A percentile compares a stretch with the other conserved stretches of the same genome.
phyloP scores from a whole-genome alignment of 2,329 filamentous ascomycete species.

The Rhynchosporium agropyri region DNA sequence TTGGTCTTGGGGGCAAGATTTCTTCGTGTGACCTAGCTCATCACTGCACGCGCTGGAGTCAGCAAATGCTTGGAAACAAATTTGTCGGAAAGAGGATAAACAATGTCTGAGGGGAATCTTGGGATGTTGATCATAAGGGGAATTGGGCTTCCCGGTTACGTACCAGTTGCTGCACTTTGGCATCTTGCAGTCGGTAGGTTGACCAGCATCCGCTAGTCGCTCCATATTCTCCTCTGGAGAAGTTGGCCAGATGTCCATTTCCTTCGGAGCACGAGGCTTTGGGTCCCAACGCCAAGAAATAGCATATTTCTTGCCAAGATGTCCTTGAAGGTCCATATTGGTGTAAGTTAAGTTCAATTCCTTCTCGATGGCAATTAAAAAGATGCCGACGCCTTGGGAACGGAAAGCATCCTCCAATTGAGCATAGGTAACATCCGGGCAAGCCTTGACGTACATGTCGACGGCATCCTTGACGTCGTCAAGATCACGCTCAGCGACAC shows the following conservation, averaged over 20 bases:
- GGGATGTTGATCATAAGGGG: too few relatives aligned
- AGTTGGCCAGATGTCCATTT: constrained; percentile 63
- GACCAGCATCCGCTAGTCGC: constrained; percentile 68
- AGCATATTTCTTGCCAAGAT: constrained; percentile 64
- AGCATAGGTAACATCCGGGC: constrained; percentile 58
- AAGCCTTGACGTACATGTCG: constrained; percentile 63
- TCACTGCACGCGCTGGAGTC: constrained; percentile 7
- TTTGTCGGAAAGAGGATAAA: too few relatives aligned
- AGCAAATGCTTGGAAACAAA: too few relatives aligned
- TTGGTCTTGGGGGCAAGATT: constrained; percentile 62
- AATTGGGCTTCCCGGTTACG: not conserved
- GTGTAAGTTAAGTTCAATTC: constrained; percentile 59
- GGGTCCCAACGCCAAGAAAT: constrained; percentile 64
- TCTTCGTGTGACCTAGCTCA: constrained; percentile 58
- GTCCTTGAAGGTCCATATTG: constrained; percentile 73
- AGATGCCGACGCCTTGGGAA: constrained; percentile 54
- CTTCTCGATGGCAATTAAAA: constrained; percentile 65
- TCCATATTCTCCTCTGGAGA: constrained; percentile 60
- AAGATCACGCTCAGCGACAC: constrained; percentile 57
- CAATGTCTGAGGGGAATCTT: too few relatives aligned
- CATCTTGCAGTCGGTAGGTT: constrained; percentile 60
- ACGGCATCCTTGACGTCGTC: constrained; percentile 64
- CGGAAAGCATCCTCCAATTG: constrained; percentile 66
- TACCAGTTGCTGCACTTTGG: constrained; percentile 53
- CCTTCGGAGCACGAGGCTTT: constrained; percentile 59